A percentile compares a stretch with the other conserved stretches of the same genome.
phyloP scores from a whole-genome alignment of 805 yeast species.

The Torulaspora delbrueckii region DNA sequence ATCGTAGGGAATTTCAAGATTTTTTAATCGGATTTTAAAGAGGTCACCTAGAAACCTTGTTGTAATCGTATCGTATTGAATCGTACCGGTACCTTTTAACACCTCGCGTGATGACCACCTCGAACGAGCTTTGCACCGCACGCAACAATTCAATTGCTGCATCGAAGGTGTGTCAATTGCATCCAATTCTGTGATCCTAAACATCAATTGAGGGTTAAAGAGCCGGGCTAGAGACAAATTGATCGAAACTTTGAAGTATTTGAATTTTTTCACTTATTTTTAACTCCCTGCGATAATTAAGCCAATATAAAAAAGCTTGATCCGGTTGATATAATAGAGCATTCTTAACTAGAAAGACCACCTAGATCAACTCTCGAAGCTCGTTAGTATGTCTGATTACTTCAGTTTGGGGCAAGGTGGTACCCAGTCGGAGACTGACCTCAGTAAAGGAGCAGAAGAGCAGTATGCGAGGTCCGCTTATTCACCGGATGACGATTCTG shows the following conservation, averaged over 20 bases:
- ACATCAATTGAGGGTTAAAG: background rate
- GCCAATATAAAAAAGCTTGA: background rate
- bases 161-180: background rate
- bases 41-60: background rate
- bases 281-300: background rate
- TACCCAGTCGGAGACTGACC: slow-evolving; percentile 5
- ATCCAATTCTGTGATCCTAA: background rate
- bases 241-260: background rate
- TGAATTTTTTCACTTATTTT: background rate
- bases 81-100: background rate
- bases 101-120: slow-evolving; percentile 5
- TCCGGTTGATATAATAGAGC: background rate
- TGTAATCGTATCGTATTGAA: background rate
- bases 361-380: background rate
- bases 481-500: slow-evolving; percentile 10
- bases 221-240: too few relatives aligned
- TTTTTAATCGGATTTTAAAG: slow-evolving; percentile 2
- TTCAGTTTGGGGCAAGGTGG: slow-evolving; percentile 15
- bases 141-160: background rate
- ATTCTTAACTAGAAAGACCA: background rate
- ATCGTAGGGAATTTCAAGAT: background rate
- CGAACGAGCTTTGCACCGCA: background rate
- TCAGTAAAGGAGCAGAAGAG: background rate
- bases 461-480: background rate
- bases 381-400: slow-evolving; percentile 24